Base-by-base conservation (phyloP, 1,284 basidiomycete genomes). In the Ustilago shanxiensis region DNA sequence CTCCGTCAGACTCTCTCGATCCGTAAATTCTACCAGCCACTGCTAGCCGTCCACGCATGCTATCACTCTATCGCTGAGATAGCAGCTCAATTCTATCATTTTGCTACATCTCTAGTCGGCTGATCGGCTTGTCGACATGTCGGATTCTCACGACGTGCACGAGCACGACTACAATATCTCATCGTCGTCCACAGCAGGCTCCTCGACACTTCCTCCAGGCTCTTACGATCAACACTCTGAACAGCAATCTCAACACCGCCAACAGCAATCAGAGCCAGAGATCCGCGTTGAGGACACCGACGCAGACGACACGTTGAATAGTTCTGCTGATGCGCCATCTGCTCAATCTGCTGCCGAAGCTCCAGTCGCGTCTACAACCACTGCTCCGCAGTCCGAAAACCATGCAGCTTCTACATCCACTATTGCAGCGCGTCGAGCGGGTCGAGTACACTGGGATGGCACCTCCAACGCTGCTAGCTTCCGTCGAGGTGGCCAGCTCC, bases 371-470 rank as follows among this genome's bases (percentile, higher is more conserved):
- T 50, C 67, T 5, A 60, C 35, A 6, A 65, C 68, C 28, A 66
- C 60, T 41, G 28, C 72, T 10, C 33, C 55, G 26, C 52, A 56
- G 28, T 22, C 24, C 18, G 47, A 60, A 5, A 11, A n/a, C 13
- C 3, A 2, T 28, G n/a, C 58, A 18, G 22, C 50, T 8, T 51
- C 44, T 5, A 28, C 66, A 6, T 41, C 66, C 9, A 29, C 56
- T 3, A 24, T 59, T 4, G 56, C 66, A 6, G 31, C 63, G 3
- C 67, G 73, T 16, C 66, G 71, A 11, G 58, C 75, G 8, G 75
- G 75, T 1, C 66, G 71, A 16, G 75, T 77, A 1, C 75, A 77
- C 49, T 77, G 71, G 71, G 75, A 77, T 41, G 75, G 75, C 41
- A 59, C 66, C 4, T 77, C 75, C 41, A 72, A 73, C 13, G 74